Base-by-base conservation (phyloP, 371 early-diverging fungal species). In the Thermomucor indicae-seudaticae region DNA sequence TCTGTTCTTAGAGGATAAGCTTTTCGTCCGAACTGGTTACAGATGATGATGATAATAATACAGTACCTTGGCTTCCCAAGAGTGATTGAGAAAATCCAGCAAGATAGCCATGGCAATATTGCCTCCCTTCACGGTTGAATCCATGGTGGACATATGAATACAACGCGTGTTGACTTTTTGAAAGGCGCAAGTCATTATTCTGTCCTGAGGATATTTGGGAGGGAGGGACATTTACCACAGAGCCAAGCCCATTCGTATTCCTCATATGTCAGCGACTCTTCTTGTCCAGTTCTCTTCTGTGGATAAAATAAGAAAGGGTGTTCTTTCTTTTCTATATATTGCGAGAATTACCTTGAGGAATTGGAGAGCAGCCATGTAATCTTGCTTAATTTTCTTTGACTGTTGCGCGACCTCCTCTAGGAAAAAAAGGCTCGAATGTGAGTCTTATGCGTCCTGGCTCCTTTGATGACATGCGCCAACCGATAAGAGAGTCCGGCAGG, bases 221-320 rank as follows among this genome's bases (percentile, higher is more conserved):
- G 17, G 23, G n/a, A 37, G 5, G 19, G 11, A 37, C 4, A 47
- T 55, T 51, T 61, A 80, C 81, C 81, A 64, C 80, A 79, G 6
- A 82, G 66, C 83, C 83, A 82, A 3, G 80, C 83, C 76, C 79
- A 77, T 55, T 78, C 74, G 43, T 73, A 82, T 28, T 77, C 79
- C 11, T 67, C 62, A 38, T 64, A 70, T 1, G 51, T 46, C n/a
- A 78, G 48, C 6, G 67, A 25, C n/a, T 28, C 43, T 19, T 14
- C 55, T 16, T 44, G 22, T 14, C 67, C 58, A 6, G 64, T 23
- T 42, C 29, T 55, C 46, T 28, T 58, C 10, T 19, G 37, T 37
- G 14, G 14, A 14, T 37, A 37, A 45, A 24, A 43, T 17, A 16
- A 43, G 16, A 27, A 43, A 23, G n/a, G 19, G 40, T 19, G 19